These are phyloP conservation scores for Ceratocystis variospora DNA, from an alignment of 2,329 filamentous ascomycete species.

Conservation along the genomic window DNA sequence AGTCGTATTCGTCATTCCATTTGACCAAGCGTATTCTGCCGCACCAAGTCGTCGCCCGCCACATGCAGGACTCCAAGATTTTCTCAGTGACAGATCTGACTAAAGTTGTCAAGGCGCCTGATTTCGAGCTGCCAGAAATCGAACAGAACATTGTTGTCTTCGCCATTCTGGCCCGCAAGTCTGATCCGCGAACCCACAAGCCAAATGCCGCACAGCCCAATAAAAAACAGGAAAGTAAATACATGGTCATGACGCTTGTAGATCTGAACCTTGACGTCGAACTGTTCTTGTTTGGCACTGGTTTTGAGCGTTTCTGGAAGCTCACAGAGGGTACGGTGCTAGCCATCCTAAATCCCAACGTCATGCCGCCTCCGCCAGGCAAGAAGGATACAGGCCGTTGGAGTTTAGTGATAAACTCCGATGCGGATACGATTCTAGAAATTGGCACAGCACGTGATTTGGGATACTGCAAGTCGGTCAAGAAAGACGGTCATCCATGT, in stretches of 20 bases:
- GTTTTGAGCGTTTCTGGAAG: slow-evolving; percentile 89
- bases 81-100: slow-evolving; percentile 70
- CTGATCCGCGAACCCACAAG: slow-evolving; percentile 53
- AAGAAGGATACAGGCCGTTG: slow-evolving; percentile 70
- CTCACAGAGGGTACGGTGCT: slow-evolving; percentile 81
- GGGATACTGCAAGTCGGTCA: slow-evolving; percentile 72
- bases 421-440: slow-evolving; percentile 79
- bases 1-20: slow-evolving; percentile 75
- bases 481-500: slow-evolving; percentile 72
- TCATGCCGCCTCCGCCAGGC: slow-evolving; percentile 73
- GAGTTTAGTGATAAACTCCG: slow-evolving; percentile 70
- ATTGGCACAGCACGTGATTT: slow-evolving; percentile 74
- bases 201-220: slow-evolving; percentile 29
- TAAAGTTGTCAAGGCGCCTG: slow-evolving; percentile 64
- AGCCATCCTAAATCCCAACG: slow-evolving; percentile 78
- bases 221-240: slow-evolving; percentile 47
- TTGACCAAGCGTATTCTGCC: slow-evolving; percentile 71
- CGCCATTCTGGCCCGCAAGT: slow-evolving; percentile 78
- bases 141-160: slow-evolving; percentile 85
- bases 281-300: slow-evolving; percentile 79
- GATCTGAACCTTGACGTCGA: slow-evolving; percentile 87
- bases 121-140: slow-evolving; percentile 66
- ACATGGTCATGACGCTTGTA: slow-evolving; percentile 79
- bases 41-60: slow-evolving; percentile 64
- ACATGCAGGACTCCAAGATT: slow-evolving; percentile 62